Evolutionary conservation across 805 yeast genomes (phyloP).

Genomic region (Monosporozyma aquatica): DNA sequence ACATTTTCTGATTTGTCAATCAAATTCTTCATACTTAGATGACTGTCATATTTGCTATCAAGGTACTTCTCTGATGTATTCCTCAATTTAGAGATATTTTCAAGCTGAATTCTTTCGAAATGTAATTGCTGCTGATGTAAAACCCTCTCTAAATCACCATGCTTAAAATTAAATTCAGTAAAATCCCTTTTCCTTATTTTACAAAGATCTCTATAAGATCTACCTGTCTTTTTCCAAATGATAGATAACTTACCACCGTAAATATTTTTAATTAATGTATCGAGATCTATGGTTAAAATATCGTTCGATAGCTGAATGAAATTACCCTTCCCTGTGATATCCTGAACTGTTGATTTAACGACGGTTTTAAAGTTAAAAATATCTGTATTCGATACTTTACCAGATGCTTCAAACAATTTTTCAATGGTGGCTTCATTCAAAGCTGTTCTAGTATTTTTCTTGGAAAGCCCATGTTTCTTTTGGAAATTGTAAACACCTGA

Average conservation of each 20-base stretch:
- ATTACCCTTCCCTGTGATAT: conserved; percentile 38
- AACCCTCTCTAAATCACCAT: conserved; percentile 20
- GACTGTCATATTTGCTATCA: not conserved
- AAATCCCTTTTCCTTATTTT: conserved; percentile 12
- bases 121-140: conserved; percentile 10
- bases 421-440: conserved; percentile 51
- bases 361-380: conserved; percentile 50
- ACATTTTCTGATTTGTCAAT: not conserved
- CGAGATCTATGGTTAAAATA: conserved; percentile 34
- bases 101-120: conserved; percentile 7
- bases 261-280: conserved; percentile 22
- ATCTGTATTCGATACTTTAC: conserved; percentile 36
- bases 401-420: conserved; percentile 39
- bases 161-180: conserved; percentile 10
- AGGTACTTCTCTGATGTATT: not conserved
- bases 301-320: conserved; percentile 31
- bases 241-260: conserved; percentile 32
- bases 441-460: conserved; percentile 36
- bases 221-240: conserved; percentile 46
- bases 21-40: conserved; percentile 1
- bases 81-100: not conserved
- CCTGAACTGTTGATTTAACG: conserved; percentile 67
- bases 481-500: conserved; percentile 69
- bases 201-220: conserved; percentile 24
- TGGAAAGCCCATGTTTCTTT: conserved; percentile 45